These are phyloP conservation scores for Salix viminalis DNA, from an alignment of 345 rosid genomes.

Conservation along the genomic window DNA sequence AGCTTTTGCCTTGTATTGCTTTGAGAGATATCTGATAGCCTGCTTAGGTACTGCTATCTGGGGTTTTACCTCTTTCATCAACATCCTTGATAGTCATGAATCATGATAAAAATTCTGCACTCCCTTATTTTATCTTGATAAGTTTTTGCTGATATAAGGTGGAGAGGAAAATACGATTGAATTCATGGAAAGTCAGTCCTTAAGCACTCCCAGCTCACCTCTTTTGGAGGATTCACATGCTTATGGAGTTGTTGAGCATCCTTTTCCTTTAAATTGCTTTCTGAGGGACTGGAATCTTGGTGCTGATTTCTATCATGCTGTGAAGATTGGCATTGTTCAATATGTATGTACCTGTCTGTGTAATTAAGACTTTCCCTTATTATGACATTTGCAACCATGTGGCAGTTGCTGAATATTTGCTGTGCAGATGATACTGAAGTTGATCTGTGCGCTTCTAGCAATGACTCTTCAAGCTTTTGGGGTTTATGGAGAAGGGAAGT, in stretches of 20 bases:
- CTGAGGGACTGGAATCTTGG: constrained; percentile 87
- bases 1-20: constrained; percentile 98
- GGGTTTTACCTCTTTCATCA: constrained; percentile 7
- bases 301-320: constrained; percentile 80
- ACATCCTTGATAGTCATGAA: constrained; percentile 1
- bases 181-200: constrained; percentile 80
- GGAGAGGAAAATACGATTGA: constrained; percentile 91
- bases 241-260: constrained; percentile 93
- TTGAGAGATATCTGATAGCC: constrained; percentile 96
- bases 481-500: constrained; percentile 97
- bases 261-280: constrained; percentile 74
- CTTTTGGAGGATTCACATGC: constrained; percentile 79
- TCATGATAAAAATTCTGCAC: not conserved
- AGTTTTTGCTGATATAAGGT: constrained; percentile 40
- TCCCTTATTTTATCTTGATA: constrained; percentile 1
- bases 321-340: constrained; percentile 97
- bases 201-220: constrained; percentile 63
- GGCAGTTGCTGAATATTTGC: constrained; percentile 10
- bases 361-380: not conserved
- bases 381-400: constrained; percentile 2
- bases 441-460: constrained; percentile 90
- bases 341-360: constrained; percentile 55
- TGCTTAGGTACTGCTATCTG: constrained; percentile 66
- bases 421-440: constrained; percentile 83
- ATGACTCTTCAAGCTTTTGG: constrained; percentile 91